Percentiles rank a stretch among this genome's conserved stretches.
phyloP scores from a whole-genome alignment of 768 basidiomycete genomes.

The Mycena venus region DNA sequence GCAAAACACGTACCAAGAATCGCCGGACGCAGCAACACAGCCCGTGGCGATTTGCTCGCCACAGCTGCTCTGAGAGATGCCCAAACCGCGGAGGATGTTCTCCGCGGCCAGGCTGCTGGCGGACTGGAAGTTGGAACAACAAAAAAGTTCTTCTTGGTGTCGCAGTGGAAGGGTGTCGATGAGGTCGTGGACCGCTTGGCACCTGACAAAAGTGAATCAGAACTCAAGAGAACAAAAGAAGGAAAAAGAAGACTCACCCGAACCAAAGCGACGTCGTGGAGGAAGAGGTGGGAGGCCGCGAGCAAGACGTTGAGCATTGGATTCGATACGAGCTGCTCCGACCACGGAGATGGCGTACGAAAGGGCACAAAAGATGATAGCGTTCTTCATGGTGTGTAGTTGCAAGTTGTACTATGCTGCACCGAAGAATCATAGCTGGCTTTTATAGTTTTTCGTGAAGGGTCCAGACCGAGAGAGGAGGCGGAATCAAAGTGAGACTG shows the following conservation, averaged over 20 bases:
- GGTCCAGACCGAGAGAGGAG: neutral
- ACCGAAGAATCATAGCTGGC: neutral
- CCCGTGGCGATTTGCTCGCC: conserved; percentile 8
- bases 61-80: conserved; percentile 2
- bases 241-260: neutral
- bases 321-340: conserved; percentile 42
- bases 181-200: neutral
- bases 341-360: conserved; percentile 35
- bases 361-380: conserved; percentile 41
- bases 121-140: conserved; percentile 6
- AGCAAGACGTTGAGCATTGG: conserved; percentile 60
- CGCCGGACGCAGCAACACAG: neutral
- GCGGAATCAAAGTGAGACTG: neutral
- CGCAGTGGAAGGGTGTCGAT: conserved; percentile 11
- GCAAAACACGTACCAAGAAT: neutral
- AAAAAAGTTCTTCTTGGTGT: conserved; percentile 3
- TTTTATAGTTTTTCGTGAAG: neutral
- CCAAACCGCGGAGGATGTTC: neutral
- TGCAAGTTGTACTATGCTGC: neutral
- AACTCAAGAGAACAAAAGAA: neutral
- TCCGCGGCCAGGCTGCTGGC: neutral
- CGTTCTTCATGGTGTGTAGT: conserved; percentile 37
- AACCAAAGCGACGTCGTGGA: conserved; percentile 30
- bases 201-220: neutral
- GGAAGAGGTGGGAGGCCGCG: conserved; percentile 58